Conservation (phyloP, 2,329 filamentous ascomycete species). For the Sporothrix dimorphospora region DNA sequence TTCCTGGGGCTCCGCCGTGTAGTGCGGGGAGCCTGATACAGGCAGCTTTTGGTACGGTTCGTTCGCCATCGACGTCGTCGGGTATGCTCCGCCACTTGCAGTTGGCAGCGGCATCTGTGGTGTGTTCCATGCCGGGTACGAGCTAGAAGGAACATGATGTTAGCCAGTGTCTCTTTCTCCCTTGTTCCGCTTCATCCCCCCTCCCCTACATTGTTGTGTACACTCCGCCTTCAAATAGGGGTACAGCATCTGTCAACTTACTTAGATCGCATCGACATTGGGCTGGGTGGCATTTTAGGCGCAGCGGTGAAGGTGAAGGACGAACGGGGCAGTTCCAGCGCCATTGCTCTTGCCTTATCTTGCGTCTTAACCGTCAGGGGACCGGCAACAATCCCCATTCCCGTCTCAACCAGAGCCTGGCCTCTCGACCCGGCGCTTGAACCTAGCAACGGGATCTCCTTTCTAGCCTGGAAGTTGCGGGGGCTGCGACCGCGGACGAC, state of each 20-base stretch:
- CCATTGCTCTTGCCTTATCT: constrained; percentile 57
- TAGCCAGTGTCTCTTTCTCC: constrained; percentile 36
- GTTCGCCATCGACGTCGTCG: constrained; percentile 53
- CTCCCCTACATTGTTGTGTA: neutral
- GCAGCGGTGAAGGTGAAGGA: constrained; percentile 60
- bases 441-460: constrained; percentile 85
- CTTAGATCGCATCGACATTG: constrained; percentile 62
- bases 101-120: constrained; percentile 50
- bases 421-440: constrained; percentile 76
- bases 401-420: constrained; percentile 70
- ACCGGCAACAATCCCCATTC: constrained; percentile 62
- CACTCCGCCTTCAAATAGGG: neutral
- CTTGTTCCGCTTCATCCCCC: neutral
- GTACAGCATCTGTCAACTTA: constrained; percentile 44
- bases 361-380: constrained; percentile 58
- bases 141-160: constrained; percentile 44
- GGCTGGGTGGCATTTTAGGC: constrained; percentile 58
- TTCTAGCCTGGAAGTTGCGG: constrained; percentile 90
- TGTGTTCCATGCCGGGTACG: constrained; percentile 61
- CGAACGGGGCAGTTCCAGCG: constrained; percentile 59
- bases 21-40: constrained; percentile 52
- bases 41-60: constrained; percentile 60
- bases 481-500: constrained; percentile 93
- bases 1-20: constrained; percentile 56
- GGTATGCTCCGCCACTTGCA: constrained; percentile 39